Percentiles rank a stretch among this genome's conserved stretches.
Evolutionary conservation across 208 protist species (phyloP).

Genomic region (Crithidia fasciculata): DNA sequence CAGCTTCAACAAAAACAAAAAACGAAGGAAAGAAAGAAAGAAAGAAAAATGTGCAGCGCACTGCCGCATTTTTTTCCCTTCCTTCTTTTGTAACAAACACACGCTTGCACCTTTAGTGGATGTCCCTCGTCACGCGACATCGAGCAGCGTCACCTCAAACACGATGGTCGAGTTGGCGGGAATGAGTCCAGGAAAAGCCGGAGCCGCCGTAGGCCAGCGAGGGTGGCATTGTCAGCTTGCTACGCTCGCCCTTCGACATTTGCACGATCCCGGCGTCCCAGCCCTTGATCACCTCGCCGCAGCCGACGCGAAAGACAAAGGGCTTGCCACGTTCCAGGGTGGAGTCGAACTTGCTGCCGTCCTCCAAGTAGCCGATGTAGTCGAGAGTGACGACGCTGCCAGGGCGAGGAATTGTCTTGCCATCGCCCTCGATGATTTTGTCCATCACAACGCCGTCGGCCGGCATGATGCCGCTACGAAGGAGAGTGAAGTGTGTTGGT

Average conservation of each 20-base stretch:
- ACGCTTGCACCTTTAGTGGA: no score
- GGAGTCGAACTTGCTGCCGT: slow-evolving; percentile 90
- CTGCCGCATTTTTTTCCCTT: not conserved
- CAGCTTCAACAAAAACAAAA: not conserved
- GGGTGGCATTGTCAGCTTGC: slow-evolving; percentile 91
- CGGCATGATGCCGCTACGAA: slow-evolving; percentile 42
- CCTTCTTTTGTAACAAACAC: no score
- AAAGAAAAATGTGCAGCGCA: not conserved
- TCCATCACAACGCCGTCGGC: slow-evolving; percentile 86
- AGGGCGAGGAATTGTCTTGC: slow-evolving; percentile 85
- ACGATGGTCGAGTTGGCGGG: slow-evolving; percentile 88
- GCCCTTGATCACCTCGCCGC: slow-evolving; percentile 93
- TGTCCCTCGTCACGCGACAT: slow-evolving; percentile 50
- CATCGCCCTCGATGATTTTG: slow-evolving; percentile 93
- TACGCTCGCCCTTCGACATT: slow-evolving; percentile 94
- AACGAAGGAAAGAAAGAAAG: slow-evolving; percentile 1
- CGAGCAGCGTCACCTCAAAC: slow-evolving; percentile 93
- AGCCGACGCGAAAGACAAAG: slow-evolving; percentile 92
- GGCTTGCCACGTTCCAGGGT: slow-evolving; percentile 88
- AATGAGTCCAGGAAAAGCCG: slow-evolving; percentile 91
- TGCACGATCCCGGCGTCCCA: slow-evolving; percentile 95
- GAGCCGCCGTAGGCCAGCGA: slow-evolving; percentile 87
- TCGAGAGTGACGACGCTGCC: slow-evolving; percentile 91
- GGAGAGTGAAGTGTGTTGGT: slow-evolving; percentile 1
- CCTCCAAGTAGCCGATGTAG: slow-evolving; percentile 84